A percentile compares a stretch with the other conserved stretches of the same genome.
Conservation (phyloP, 441 rosid genomes). For the Kokia cookei region DNA sequence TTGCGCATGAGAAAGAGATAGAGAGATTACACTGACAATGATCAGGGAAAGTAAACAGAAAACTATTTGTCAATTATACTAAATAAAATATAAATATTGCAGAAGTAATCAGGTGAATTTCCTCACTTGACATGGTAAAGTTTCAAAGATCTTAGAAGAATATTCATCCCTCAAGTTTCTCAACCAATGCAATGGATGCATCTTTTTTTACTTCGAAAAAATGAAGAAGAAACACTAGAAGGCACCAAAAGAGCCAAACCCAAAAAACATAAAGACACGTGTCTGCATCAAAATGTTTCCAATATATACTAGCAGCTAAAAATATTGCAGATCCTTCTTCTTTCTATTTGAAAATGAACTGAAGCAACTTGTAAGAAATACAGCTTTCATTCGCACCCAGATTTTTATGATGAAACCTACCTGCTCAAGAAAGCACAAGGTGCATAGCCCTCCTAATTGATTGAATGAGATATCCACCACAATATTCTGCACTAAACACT, state of each 20-base stretch:
- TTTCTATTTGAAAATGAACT: not conserved
- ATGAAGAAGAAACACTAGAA: not conserved
- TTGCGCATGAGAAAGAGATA: not conserved
- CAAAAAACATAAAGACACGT: not conserved
- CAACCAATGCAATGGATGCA: not conserved
- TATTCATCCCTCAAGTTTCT: not conserved
- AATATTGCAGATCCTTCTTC: not conserved
- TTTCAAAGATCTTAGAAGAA: not conserved
- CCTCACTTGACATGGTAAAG: not conserved
- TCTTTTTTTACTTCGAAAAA: not conserved
- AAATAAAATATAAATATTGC: not conserved
- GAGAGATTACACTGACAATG: not conserved
- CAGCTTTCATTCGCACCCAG: not conserved
- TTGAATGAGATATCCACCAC: conserved; percentile 93
- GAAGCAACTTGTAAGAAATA: not conserved
- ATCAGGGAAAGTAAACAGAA: not conserved
- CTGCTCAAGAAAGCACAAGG: conserved; percentile 88
- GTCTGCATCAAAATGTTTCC: not conserved
- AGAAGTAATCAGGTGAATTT: not conserved
- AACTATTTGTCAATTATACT: too few species aligned
- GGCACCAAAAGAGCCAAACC: not conserved
- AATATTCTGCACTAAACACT: conserved; percentile 79
- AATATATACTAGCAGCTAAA: not conserved
- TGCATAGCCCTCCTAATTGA: conserved; percentile 83
- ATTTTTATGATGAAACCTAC: conserved; percentile 22